A percentile compares a stretch with the other conserved stretches of the same genome.
phyloP scores from a whole-genome alignment of 2,329 filamentous ascomycete species.

The Epichloe uncinata region DNA sequence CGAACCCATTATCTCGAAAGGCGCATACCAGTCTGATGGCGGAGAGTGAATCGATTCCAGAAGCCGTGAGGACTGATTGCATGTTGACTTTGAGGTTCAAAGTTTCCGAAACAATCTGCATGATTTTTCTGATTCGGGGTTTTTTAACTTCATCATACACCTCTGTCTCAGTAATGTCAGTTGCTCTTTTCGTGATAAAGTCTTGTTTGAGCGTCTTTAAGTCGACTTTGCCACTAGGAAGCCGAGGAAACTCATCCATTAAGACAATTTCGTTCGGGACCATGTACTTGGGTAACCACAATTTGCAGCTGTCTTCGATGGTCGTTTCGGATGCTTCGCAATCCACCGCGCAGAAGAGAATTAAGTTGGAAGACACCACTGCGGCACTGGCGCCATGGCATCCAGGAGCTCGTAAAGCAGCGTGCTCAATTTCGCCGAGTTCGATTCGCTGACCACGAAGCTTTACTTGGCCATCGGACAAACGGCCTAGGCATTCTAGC shows the following conservation, averaged over 20 bases:
- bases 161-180: background rate
- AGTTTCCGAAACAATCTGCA: constrained; percentile 25
- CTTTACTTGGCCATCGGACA: constrained; percentile 73
- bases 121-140: constrained; percentile 19
- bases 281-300: constrained; percentile 77
- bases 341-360: constrained; percentile 58
- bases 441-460: constrained; percentile 73
- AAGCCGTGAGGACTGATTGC: constrained; percentile 32
- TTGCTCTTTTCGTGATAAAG: constrained; percentile 20
- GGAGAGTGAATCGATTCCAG: constrained; percentile 51
- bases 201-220: constrained; percentile 46
- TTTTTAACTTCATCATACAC: constrained; percentile 9
- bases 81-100: constrained; percentile 24
- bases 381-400: constrained; percentile 54
- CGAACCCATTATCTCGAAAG: constrained; percentile 43
- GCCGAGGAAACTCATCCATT: constrained; percentile 51
- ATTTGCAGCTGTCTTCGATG: constrained; percentile 48
- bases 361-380: constrained; percentile 54
- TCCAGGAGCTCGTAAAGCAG: constrained; percentile 43
- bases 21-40: constrained; percentile 43
- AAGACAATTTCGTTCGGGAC: constrained; percentile 60
- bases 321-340: constrained; percentile 17
- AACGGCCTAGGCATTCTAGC: constrained; percentile 73
- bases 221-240: constrained; percentile 77
- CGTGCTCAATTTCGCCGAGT: constrained; percentile 65